Percentiles rank a stretch among this genome's conserved stretches.
Conservation (phyloP, 345 rosid species). For the Chamaenerion angustifolium region DNA sequence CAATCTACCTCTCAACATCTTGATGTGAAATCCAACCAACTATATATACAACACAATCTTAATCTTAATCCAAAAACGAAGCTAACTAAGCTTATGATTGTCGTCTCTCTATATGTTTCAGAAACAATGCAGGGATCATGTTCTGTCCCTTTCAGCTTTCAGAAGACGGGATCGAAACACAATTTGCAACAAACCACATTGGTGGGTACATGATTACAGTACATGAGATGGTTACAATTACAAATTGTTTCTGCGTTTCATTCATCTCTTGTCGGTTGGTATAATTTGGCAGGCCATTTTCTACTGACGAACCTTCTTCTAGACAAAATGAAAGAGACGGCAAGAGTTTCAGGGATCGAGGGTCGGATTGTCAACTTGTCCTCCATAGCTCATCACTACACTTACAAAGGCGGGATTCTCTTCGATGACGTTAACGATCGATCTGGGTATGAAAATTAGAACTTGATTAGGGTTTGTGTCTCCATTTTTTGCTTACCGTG, state of each 20-base stretch:
- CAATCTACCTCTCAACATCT: constrained; percentile 59
- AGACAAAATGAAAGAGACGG: constrained; percentile 60
- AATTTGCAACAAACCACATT: constrained; percentile 66
- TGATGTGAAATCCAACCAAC: constrained; percentile 25
- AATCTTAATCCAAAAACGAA: not conserved
- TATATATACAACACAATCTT: not conserved
- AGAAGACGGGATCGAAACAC: constrained; percentile 63
- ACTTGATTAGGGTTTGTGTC: too few relatives aligned
- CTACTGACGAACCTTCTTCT: constrained; percentile 71
- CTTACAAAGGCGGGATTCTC: constrained; percentile 45
- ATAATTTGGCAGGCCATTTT: constrained; percentile 58
- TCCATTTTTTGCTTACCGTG: not conserved
- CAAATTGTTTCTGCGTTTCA: too few relatives aligned
- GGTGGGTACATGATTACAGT: constrained; percentile 40
- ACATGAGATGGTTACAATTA: too few relatives aligned
- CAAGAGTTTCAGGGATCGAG: constrained; percentile 39
- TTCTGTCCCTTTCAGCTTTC: constrained; percentile 68
- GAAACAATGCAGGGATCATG: constrained; percentile 89
- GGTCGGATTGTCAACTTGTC: constrained; percentile 87
- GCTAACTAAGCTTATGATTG: too few relatives aligned
- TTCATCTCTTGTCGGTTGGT: not conserved
- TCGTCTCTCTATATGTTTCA: constrained; percentile 11
- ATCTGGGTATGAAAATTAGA: constrained; percentile 16
- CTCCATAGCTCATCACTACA: constrained; percentile 65
- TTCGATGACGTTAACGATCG: constrained; percentile 44